Base-by-base conservation (phyloP, 2,329 filamentous ascomycete species). In the Alternaria brassicicola region DNA sequence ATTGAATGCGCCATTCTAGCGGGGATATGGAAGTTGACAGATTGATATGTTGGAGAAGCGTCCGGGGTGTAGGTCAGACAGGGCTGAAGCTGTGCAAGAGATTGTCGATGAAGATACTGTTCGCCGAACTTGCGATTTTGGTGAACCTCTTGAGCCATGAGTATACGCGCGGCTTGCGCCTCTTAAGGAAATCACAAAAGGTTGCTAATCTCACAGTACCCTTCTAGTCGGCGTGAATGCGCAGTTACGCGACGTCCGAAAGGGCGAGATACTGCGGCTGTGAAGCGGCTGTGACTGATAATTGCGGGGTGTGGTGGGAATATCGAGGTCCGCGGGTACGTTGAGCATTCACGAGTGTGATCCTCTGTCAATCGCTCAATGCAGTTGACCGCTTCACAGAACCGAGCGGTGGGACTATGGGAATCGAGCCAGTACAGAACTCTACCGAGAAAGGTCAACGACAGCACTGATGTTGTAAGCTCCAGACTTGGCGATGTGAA, bases 311-410 rank as follows among this genome's bases (percentile, higher is more conserved):
- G 38, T 55, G 19, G 55, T 55, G 45, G 59, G 41, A 52, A 48
- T 47, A 36, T 49, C 50, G 64, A 55, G 61, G 28, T 42, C 25
- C 23, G 54, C 33, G 23, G 42, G 47, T 57, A 49, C 52, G 49
- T 65, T 53, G 57, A 61, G 62, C 43, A 68, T 65, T 67, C 65
- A 69, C 62, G 45, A 31, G 51, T 49, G 45, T 52, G 50, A 41
- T 41, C 52, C 55, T 52, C 51, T 56, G 30, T 63, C 55, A 68
- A 65, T 69, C 62, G 68, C 57, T 58, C 41, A 59, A 61, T 61
- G 59, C 57, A 55, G 46, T 52, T 55, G 55, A 67, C 65, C 59
- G 60, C 70, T 64, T 68, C 64, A 69, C 71, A 61, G 23, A 51
- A 55, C 54, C 25, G 23, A 62, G 66, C 67, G 66, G 67, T 69